Base-by-base conservation (phyloP, 805 yeast genomes). In the Naumovozyma dairenensis region DNA sequence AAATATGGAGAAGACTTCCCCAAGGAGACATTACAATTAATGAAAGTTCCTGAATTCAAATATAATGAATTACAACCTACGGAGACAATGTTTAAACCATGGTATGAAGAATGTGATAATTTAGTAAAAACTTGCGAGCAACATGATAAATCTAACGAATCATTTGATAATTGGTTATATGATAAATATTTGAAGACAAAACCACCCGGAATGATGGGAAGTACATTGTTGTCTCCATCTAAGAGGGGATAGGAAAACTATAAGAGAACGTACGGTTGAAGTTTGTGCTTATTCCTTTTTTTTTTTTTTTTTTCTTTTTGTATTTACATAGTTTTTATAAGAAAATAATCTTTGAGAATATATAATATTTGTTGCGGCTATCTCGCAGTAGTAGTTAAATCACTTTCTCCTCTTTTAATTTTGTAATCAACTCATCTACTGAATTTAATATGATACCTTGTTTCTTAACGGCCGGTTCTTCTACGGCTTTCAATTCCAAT, bases 401-500 rank as follows among this genome's bases (percentile, higher is more conserved):
- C 31, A 82, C 83, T 51, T 83, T 82, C 29, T 66, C 63, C 35
- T 79, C 87, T 62, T 84, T 84, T 55, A 92, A 70, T 55, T 82
- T 83, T 33, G 69, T 53, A 36, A 92, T 61, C 50, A 92, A 67
- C 60, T 84, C 95, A 53, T 84, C 96, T 29, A 86, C 96, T 33
- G 69, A 62, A 12, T 63, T 72, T 16, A 92, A 94, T 62, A 72
- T 83, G 43, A 80, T 61, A 54, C 97, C 97, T 2, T 92, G 80
- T 37, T 69, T 59, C 60, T 96, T 80, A 29, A 69, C 67, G 15
- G 87, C 77, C 17, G 98, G 98, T 56, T 92, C 96, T 46, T 77
- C 77, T 12, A 92, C 79, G 53, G 76, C 72, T 38, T 83, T 51
- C 3, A 77, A 66, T 53, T 82, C 77, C 39, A 87, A 61, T 49